Evolutionary conservation across 495 filamentous ascomycete genomes (phyloP), one percentile per base, ranked within the genome.

Genomic region (Penicillium cataractarum): DNA sequence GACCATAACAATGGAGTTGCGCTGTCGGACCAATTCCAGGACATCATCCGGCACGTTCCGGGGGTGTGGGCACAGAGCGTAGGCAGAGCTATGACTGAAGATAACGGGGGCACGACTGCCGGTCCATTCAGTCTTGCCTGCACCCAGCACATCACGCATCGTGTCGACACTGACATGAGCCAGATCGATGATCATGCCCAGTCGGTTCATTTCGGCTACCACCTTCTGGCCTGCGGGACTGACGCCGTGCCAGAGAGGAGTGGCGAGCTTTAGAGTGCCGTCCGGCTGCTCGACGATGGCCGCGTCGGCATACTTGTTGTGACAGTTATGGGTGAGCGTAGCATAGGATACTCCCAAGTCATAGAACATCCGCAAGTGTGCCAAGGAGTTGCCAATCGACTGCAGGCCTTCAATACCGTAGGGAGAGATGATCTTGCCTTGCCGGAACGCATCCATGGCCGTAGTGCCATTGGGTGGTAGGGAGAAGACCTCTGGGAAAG

Each of bases 321-420:
- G 90, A 78, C 95, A 99, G 77, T 96, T 96, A 76, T 96, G 93
- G 3, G 91, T 96, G 13, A 99, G 76, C 0, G 94, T 97, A 7
- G 90, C 89, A 65, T 97, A 97, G 44, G 91, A 88, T 8, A 96
- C 93, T n/a, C 94, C 95, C 13, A 95, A 79, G 3, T 80, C 79
- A 71, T 93, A 78, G 71, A 86, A 96, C 8, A 84, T 80, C 4
- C 95, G 87, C 21, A 97, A 80, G 55, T 88, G 90, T 21, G 92
- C 83, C 10, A 89, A 74, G 0, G 88, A 90, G 79, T 97, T 97
- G 40, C 92, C 94, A 60, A 99, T 96, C 65, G 97, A 93, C 72
- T 99, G 95, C 1, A 99, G 84, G 4, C 95, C 95, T 76, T 99
- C 95, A 27, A 97, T 90, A 15, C 88, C 91, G 15, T 93, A 74